A percentile compares a stretch with the other conserved stretches of the same genome.
These are phyloP conservation scores for Monosporascus sp. DNA, from an alignment of 2,329 filamentous ascomycete species.

Conservation along the genomic window DNA sequence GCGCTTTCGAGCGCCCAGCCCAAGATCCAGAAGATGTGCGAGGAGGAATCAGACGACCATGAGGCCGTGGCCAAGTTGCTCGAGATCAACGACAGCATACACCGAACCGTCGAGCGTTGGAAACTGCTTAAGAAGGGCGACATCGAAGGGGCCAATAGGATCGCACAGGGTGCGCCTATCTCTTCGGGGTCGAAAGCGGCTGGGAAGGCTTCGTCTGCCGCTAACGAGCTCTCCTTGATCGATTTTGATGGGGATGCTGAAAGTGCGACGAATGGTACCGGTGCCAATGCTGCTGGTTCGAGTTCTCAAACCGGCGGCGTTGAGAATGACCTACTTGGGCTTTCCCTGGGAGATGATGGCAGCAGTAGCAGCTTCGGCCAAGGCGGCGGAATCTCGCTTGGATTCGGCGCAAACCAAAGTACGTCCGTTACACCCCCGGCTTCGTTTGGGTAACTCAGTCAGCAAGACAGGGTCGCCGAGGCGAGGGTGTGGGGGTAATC, in stretches of 20 bases:
- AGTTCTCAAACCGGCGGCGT: conserved; percentile 58
- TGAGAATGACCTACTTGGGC: conserved; percentile 84
- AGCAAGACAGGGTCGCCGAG: no score
- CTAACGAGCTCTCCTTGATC: conserved; percentile 82
- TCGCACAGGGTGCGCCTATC: conserved; percentile 69
- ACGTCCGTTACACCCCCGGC: conserved; percentile 24
- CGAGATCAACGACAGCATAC: conserved; percentile 98
- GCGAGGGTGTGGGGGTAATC: no score
- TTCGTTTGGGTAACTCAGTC: no score
- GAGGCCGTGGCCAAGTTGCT: conserved; percentile 93
- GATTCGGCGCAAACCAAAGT: conserved; percentile 67
- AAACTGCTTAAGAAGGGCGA: conserved; percentile 96
- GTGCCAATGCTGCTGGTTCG: conserved; percentile 35
- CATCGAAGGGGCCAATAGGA: conserved; percentile 72
- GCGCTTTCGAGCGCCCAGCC: conserved; percentile 90
- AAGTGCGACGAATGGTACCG: conserved; percentile 36
- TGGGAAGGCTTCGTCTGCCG: conserved; percentile 58
- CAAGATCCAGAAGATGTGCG: conserved; percentile 99
- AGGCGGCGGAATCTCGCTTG: conserved; percentile 77
- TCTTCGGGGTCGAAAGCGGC: conserved; percentile 30
- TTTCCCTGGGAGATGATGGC: conserved; percentile 68
- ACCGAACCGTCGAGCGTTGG: conserved; percentile 91
- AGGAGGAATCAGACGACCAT: conserved; percentile 94
- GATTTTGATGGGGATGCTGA: conserved; percentile 70
- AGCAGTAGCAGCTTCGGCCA: conserved; percentile 57